Percentiles rank a stretch among this genome's conserved stretches.
Conservation (phyloP, 2,329 filamentous ascomycete species). For the Zymoseptoria pseudotritici region DNA sequence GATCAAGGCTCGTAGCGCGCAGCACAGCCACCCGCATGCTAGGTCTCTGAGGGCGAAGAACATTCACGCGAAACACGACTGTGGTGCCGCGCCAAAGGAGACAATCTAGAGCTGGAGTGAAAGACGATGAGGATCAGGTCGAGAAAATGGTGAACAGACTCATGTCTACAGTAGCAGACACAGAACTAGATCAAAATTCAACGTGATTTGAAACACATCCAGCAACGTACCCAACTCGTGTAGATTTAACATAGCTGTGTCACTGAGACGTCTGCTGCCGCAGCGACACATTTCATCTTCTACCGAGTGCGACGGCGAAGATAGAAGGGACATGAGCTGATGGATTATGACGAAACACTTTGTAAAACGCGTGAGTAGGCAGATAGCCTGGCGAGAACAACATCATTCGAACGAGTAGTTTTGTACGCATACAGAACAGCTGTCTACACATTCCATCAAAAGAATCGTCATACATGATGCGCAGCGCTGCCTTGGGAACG, state of each 20-base stretch:
- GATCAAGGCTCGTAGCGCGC: constrained; percentile 6
- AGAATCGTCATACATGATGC: not conserved
- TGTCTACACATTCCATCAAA: not conserved
- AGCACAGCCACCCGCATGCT: constrained; percentile 9
- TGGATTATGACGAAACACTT: no score
- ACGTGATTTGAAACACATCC: not conserved
- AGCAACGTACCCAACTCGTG: no score
- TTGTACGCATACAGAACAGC: not conserved
- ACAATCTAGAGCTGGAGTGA: not conserved
- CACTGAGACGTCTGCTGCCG: no score
- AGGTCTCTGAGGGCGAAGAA: not conserved
- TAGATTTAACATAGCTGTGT: no score
- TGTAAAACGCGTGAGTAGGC: no score
- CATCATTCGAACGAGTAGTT: not conserved
- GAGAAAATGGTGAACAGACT: not conserved
- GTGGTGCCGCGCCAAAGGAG: not conserved
- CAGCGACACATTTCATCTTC: no score
- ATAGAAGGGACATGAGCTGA: no score
- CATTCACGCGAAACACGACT: not conserved
- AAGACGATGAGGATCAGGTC: not conserved
- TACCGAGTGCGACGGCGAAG: no score
- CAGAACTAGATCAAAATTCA: not conserved
- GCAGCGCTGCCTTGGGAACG: not conserved
- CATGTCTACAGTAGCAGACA: not conserved
- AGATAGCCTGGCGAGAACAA: no score